Evolutionary conservation across 2,329 filamentous ascomycete species (phyloP).

Genomic region (Diaporthe caulivora): DNA sequence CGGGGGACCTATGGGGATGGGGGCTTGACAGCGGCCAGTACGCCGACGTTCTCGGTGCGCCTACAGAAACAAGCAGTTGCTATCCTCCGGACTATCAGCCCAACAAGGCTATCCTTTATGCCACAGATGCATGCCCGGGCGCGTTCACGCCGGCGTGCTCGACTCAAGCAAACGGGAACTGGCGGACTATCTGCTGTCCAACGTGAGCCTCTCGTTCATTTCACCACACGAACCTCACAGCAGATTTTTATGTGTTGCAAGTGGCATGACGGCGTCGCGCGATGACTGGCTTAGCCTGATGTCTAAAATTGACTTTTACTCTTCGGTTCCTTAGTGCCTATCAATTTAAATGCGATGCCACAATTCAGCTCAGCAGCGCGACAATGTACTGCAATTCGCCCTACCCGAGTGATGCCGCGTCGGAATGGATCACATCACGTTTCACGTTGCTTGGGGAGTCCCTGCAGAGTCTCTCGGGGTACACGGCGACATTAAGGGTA

Average conservation of each 20-base stretch:
- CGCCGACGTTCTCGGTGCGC: too few relatives aligned
- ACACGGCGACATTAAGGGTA: background rate
- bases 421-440: background rate
- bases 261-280: too few relatives aligned
- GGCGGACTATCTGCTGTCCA: background rate
- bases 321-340: background rate
- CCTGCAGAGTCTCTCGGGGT: background rate
- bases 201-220: background rate
- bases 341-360: background rate
- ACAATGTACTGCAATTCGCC: background rate
- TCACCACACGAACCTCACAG: background rate
- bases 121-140: too few relatives aligned
- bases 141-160: too few relatives aligned
- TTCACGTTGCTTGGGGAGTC: background rate
- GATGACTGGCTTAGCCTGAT: background rate
- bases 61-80: too few relatives aligned
- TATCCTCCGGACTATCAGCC: too few relatives aligned
- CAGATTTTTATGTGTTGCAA: too few relatives aligned
- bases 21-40: too few relatives aligned
- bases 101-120: too few relatives aligned
- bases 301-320: background rate
- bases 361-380: background rate
- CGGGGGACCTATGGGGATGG: too few relatives aligned
- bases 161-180: too few relatives aligned
- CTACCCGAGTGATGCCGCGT: background rate